Evolutionary conservation across 768 basidiomycete genomes (phyloP).

Genomic region (Suillus sp.): DNA sequence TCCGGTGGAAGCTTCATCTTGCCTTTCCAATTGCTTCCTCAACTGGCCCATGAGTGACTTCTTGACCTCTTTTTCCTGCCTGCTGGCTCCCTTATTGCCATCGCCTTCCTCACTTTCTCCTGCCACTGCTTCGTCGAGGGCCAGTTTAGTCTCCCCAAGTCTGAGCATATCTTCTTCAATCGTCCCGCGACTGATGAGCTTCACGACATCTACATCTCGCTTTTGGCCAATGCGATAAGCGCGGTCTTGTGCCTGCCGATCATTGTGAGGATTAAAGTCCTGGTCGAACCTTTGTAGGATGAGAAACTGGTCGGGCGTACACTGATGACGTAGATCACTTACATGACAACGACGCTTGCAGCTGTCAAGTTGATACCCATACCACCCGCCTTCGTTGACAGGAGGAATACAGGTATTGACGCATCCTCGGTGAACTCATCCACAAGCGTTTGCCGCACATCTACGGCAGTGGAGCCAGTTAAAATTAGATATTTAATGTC

Average conservation of each 20-base stretch:
- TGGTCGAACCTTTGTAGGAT: conserved; percentile 78
- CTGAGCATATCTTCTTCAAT: conserved; percentile 97
- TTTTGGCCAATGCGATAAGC: conserved; percentile 97
- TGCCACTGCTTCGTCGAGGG: conserved; percentile 92
- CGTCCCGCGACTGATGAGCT: conserved; percentile 86
- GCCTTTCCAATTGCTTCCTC: conserved; percentile 76
- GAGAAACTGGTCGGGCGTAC: conserved; percentile 4
- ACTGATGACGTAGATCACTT: conserved; percentile 24
- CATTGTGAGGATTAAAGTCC: conserved; percentile 98
- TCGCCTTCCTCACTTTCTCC: conserved; percentile 64
- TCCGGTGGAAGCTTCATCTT: conserved; percentile 34
- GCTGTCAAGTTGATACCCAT: conserved; percentile 98
- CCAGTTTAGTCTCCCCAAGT: conserved; percentile 87
- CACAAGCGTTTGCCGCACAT: conserved; percentile 88
- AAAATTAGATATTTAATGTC: conserved; percentile 77
- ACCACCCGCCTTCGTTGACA: conserved; percentile 91
- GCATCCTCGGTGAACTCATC: conserved; percentile 91
- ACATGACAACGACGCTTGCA: conserved; percentile 94
- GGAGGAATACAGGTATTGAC: conserved; percentile 83
- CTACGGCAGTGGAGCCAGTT: conserved; percentile 93
- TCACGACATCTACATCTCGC: conserved; percentile 91
- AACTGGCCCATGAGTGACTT: conserved; percentile 83
- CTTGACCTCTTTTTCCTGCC: conserved; percentile 81
- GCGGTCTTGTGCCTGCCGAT: conserved; percentile 95
- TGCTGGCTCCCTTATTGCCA: conserved; percentile 58